Conservation (phyloP, 805 yeast genomes). For the Metschnikowia bowlesiae region DNA sequence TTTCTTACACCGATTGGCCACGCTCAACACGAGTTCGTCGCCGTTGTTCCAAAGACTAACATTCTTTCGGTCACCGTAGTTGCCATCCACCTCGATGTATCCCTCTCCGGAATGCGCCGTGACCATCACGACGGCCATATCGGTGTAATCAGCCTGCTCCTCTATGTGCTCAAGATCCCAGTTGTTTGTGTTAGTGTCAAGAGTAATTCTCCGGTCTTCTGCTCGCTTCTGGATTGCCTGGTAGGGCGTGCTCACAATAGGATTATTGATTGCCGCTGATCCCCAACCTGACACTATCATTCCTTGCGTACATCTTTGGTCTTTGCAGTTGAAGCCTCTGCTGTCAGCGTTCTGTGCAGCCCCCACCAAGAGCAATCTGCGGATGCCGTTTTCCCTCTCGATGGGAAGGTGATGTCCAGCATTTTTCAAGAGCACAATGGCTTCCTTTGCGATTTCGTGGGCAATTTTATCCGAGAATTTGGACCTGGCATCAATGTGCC, state of each 20-base stretch:
- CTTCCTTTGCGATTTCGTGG: slow-evolving; percentile 52
- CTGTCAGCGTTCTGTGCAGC: slow-evolving; percentile 49
- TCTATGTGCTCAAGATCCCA: slow-evolving; percentile 43
- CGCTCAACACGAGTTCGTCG: slow-evolving; percentile 46
- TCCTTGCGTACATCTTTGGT: slow-evolving; percentile 51
- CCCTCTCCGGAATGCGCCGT: slow-evolving; percentile 58
- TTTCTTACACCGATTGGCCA: slow-evolving; percentile 48
- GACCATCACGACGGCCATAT: slow-evolving; percentile 52
- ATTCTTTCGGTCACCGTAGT: slow-evolving; percentile 56
- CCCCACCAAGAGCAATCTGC: slow-evolving; percentile 46
- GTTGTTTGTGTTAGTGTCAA: slow-evolving; percentile 43
- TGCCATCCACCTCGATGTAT: slow-evolving; percentile 51
- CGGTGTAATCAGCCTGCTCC: slow-evolving; percentile 46
- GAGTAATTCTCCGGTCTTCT: slow-evolving; percentile 39
- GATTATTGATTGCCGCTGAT: slow-evolving; percentile 54
- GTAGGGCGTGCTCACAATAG: slow-evolving; percentile 54
- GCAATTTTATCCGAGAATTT: slow-evolving; percentile 47
- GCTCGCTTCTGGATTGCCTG: slow-evolving; percentile 52
- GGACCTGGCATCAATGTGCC: slow-evolving; percentile 51
- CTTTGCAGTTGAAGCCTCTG: slow-evolving; percentile 50
- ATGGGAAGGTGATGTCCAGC: slow-evolving; percentile 51
- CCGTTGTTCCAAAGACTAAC: slow-evolving; percentile 54
- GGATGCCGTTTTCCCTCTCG: slow-evolving; percentile 36
- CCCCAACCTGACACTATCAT: slow-evolving; percentile 62
- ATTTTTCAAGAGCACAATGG: slow-evolving; percentile 53